Percentiles rank a stretch among this genome's conserved stretches.
phyloP scores from a whole-genome alignment of 83 land plant species.

The Isoetes engelmannii region DNA sequence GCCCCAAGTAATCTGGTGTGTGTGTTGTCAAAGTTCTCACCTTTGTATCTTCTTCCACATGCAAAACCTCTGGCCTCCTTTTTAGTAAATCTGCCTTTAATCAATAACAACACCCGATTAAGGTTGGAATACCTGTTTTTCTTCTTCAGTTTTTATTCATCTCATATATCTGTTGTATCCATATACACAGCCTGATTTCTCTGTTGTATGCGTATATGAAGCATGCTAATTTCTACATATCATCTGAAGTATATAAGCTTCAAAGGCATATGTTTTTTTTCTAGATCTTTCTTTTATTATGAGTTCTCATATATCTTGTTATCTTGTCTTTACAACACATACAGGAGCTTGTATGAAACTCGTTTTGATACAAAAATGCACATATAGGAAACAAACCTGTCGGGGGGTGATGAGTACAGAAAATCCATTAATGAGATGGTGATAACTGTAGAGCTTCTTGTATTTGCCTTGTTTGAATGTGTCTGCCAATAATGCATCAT shows the following conservation, averaged over 20 bases:
- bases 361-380: too few relatives aligned
- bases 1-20: slow-evolving; percentile 57
- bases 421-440: slow-evolving; percentile 65
- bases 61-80: slow-evolving; percentile 25
- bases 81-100: slow-evolving; percentile 39
- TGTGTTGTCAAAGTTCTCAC: slow-evolving; percentile 55
- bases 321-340: too few relatives aligned
- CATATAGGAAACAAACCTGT: slow-evolving; percentile 32
- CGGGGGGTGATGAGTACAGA: slow-evolving; percentile 52
- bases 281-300: too few relatives aligned
- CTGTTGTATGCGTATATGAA: too few relatives aligned
- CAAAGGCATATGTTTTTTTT: too few relatives aligned
- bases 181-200: too few relatives aligned
- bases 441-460: slow-evolving; percentile 73
- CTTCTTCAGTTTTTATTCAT: not conserved
- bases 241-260: too few relatives aligned
- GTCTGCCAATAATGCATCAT: slow-evolving; percentile 16
- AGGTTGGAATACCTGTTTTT: not conserved
- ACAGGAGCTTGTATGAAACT: too few relatives aligned
- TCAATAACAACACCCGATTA: not conserved
- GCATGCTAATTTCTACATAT: too few relatives aligned
- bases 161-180: too few relatives aligned
- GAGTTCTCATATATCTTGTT: too few relatives aligned
- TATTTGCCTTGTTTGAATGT: slow-evolving; percentile 32
- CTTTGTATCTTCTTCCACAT: slow-evolving; percentile 52